Evolutionary conservation across 1,284 basidiomycete genomes (phyloP), one percentile per base, ranked within the genome.

Genomic region (Ceratobasidium sp.): DNA sequence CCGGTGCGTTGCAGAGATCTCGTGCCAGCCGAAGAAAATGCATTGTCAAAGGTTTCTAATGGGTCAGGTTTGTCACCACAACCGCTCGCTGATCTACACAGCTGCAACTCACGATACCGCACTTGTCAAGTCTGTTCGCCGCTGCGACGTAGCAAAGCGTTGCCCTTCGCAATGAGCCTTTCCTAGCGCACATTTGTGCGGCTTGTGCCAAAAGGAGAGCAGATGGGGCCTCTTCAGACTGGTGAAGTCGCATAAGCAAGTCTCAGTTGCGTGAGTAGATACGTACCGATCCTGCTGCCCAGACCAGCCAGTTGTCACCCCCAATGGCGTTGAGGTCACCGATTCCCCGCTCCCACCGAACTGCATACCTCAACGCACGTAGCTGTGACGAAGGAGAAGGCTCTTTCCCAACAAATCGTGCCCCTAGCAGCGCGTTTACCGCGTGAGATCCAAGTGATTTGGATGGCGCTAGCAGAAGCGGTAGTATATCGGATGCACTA

Each of bases 201-300:
- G 91, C 91, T 77, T 92, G 90, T 8, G 88, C 90, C 30, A 92
- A 82, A 59, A 93, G 80, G 21, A 92, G 79, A 21, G 90, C 90
- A 18, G 88, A 84, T n/a, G 90, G 87, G 40, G 87, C 85, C 82
- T 92, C 91, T 82, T 93, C 92, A 80, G 87, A 86, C 89, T 92
- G 18, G 23, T 44, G 48, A 72, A 61, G 67, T 74, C 75, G 75
- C 28, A 54, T 74, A 38, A 72, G 62, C 21, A 16, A 54, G 44
- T 30, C 44, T 64, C 23, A 48, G 5, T 42, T 25, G 38, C 23
- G 33, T 25, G 49, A 16, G 73, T 16, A 40, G 44, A 25, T 8
- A 51, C 87, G 74, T 81, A 93, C 92, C 80, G 87, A 86, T 75
- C 88, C 88, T 36, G 91, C 90, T 53, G 91, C 91, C 86, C 86